Evolutionary conservation across 345 rosid species (phyloP).

Genomic region (Acer yangbiense): DNA sequence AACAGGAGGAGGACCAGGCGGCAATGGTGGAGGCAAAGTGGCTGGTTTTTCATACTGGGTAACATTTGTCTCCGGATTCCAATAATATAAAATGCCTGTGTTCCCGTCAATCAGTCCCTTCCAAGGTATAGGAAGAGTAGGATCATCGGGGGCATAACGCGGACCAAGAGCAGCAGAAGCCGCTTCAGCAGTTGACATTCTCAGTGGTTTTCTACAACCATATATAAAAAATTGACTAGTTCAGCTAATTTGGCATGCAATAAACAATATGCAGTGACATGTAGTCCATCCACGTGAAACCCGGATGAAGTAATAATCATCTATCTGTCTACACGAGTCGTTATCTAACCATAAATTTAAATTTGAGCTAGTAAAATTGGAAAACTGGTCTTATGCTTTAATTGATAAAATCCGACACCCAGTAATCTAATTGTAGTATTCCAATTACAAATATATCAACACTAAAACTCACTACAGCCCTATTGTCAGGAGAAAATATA

Average conservation of each 20-base stretch:
- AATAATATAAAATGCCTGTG: constrained; percentile 74
- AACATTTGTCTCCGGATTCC: constrained; percentile 94
- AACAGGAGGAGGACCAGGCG: constrained; percentile 55
- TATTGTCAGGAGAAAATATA: too few relatives aligned
- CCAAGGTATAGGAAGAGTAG: constrained; percentile 97
- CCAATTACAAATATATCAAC: not conserved
- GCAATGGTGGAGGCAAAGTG: constrained; percentile 54
- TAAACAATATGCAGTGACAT: not conserved
- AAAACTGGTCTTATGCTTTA: not conserved
- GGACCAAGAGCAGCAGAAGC: constrained; percentile 63
- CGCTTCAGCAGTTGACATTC: constrained; percentile 69
- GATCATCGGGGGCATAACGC: constrained; percentile 91
- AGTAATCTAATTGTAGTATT: not conserved
- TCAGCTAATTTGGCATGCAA: not conserved
- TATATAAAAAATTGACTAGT: not conserved
- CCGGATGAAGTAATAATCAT: not conserved
- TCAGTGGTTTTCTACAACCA: constrained; percentile 34
- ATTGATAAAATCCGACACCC: not conserved
- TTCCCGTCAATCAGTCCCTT: constrained; percentile 89
- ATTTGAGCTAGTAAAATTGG: not conserved
- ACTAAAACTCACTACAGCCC: not conserved
- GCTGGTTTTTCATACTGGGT: constrained; percentile 96
- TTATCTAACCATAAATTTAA: not conserved
- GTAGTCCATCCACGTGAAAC: not conserved
- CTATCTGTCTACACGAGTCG: not conserved